Base-by-base conservation (phyloP, 805 yeast genomes). In the Saccharomycopsis synnaedendra region DNA sequence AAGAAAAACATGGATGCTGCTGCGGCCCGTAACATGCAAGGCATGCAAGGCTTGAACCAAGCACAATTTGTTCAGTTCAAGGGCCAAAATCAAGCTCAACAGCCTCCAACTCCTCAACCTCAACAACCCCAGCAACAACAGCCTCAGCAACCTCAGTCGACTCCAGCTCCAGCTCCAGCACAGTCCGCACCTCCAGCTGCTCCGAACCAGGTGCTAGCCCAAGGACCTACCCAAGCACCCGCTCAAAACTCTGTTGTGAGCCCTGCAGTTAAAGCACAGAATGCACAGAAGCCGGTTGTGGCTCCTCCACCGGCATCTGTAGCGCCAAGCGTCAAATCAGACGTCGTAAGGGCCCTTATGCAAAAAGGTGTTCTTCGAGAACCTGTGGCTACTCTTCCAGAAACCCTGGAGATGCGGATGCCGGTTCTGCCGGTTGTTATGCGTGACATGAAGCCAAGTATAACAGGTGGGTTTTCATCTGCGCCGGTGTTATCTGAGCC, bases 381-480 rank as follows among this genome's bases (percentile, higher is more conserved):
- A 27, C 65, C 73, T 42, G 76, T 74, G 32, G 85, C 87, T 1
- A 72, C 80, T n/a, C 69, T 82, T 35, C 83, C 85, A 1, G 81
- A 90, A 38, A 81, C 95, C 1, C 74, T 74, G 41, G 78, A 75
- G 19, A 69, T 93, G 45, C 73, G 80, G 45, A 78, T 86, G 5
- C 73, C 76, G 50, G 81, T 86, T 5, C 70, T 71, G 7, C 80
- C 96, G 0, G 80, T 80, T 4, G 65, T 78, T 1, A 70, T 81
- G 54, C 77, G 79, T 52, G 79, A 81, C 32, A 76, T 76, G 53
- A 72, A 96, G 51, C 95, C 98, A 9, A 80, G 95, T 5, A 66
- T 87, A 44, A 72, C 86, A 31, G 93, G 88, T 38, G 97, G 97
- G 7, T 76, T 79, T 48, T 93, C 95, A 1, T 67, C 78, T 64